Evolutionary conservation across 495 filamentous ascomycete genomes (phyloP).

Genomic region (Neurospora terricola): DNA sequence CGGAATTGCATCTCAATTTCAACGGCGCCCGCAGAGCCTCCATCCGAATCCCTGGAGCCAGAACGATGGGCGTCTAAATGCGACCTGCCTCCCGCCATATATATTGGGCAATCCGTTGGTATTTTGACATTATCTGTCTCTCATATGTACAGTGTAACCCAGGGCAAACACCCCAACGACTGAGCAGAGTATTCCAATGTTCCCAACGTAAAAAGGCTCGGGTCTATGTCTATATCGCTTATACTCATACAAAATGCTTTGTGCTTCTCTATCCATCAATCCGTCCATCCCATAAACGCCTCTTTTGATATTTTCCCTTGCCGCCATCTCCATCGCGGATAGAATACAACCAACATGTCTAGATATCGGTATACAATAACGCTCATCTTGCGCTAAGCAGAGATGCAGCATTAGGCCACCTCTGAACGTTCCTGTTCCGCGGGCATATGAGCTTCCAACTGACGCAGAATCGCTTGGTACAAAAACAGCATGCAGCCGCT

Average conservation of each 20-base stretch:
- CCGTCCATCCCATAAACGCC: not conserved
- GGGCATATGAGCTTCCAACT: constrained; percentile 49
- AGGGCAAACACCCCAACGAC: constrained; percentile 8
- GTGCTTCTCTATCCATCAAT: not conserved
- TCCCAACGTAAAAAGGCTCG: not conserved
- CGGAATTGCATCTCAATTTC: not conserved
- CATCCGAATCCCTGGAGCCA: not conserved
- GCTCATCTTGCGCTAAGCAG: constrained; percentile 8
- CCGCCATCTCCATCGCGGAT: constrained; percentile 1
- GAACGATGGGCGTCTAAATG: not conserved
- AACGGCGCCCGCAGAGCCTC: not conserved
- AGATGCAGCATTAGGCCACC: constrained; percentile 6
- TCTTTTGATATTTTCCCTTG: not conserved
- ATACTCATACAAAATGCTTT: not conserved
- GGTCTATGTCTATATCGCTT: not conserved
- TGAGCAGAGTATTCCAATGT: not conserved
- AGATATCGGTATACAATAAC: constrained; percentile 12
- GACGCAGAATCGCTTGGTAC: constrained; percentile 79
- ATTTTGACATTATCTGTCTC: constrained; percentile 1
- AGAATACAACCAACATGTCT: constrained; percentile 14
- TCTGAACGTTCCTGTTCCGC: constrained; percentile 14
- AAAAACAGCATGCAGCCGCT: constrained; percentile 94
- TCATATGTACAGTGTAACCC: constrained; percentile 14
- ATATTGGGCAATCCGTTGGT: not conserved
- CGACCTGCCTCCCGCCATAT: not conserved